Base-by-base conservation (phyloP, 176 grass and related monocot species). In the Dactylis glomerata region DNA sequence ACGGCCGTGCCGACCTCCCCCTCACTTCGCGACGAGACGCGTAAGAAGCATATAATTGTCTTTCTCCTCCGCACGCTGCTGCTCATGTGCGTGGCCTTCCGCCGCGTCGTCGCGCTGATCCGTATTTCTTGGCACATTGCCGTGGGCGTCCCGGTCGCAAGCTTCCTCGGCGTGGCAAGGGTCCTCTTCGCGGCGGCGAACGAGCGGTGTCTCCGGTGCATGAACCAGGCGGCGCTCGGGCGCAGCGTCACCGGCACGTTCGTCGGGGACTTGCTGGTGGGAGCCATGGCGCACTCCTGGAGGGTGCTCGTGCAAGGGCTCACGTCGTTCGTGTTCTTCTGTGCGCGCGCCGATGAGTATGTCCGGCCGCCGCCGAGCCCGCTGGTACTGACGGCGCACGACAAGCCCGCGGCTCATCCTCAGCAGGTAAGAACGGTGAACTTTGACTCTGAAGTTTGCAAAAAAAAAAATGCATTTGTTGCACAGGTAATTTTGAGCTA, bases 351-450 rank as follows among this genome's bases (percentile, higher is more conserved):
- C 17, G 89, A 73, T 0, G 95, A 89, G 67, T 92, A 87, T 4
- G 81, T 79, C 22, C 91, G 95, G 36, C 90, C 82, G 62, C 82
- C 90, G 27, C 84, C 92, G 2, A 86, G 88, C 58, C 84, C 67
- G 30, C 42, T 94, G 3, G 38, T 94, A 32, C 37, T 55, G 2
- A 64, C 61, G 15, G 0, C n/a, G 54, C 86, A 91, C 73, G 70
- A 52, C 40, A 71, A 91, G 86, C 76, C 90, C 20, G 12, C 82
- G 10, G 81, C 81, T 1, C 89, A 89, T 81, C 88, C 95, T 20
- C 95, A 94, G 76, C 95, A 97, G 88, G 94, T 92, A 64, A 3
- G 5, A 57, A 8, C 24, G 5, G 13, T 32, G 8, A 37, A 32
- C 32, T 64, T 16, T 15, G 5, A 20, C 6, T 59, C 59, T 50